phyloP scores from a whole-genome alignment of 768 basidiomycete genomes.

The Leccinum pellstonianum region DNA sequence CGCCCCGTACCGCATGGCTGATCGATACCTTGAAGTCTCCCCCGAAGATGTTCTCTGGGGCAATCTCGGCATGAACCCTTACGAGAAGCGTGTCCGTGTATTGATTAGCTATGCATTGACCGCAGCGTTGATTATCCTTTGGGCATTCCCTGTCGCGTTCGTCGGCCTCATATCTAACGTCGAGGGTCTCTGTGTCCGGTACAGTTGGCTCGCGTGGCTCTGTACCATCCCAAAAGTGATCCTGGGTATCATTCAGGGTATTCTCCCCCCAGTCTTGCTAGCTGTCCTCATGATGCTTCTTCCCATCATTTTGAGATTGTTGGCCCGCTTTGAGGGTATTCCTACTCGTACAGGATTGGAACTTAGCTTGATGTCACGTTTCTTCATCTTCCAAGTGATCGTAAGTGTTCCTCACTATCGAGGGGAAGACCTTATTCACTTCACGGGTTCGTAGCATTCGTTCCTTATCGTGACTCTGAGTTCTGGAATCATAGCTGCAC shows the following conservation, averaged over 20 bases:
- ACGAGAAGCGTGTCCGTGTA: slow-evolving; percentile 70
- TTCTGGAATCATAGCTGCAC: slow-evolving; percentile 77
- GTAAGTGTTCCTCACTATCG: slow-evolving; percentile 45
- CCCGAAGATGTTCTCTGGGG: slow-evolving; percentile 92
- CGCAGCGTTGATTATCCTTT: slow-evolving; percentile 77
- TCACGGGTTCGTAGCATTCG: slow-evolving; percentile 60
- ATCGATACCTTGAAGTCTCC: slow-evolving; percentile 75
- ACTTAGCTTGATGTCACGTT: slow-evolving; percentile 88
- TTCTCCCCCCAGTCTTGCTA: slow-evolving; percentile 82
- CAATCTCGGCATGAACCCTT: slow-evolving; percentile 87
- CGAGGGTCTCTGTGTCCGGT: slow-evolving; percentile 58
- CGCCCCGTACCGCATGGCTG: slow-evolving; percentile 78
- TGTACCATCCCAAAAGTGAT: slow-evolving; percentile 63
- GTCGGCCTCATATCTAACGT: slow-evolving; percentile 88
- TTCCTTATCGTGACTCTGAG: slow-evolving; percentile 88
- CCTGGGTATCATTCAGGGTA: slow-evolving; percentile 84
- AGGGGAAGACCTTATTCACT: neutral
- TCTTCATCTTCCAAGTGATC: slow-evolving; percentile 88
- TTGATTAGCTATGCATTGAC: slow-evolving; percentile 74
- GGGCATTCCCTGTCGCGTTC: slow-evolving; percentile 86
- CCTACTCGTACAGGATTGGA: slow-evolving; percentile 83
- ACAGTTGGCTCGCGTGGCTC: slow-evolving; percentile 81
- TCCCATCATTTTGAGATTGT: slow-evolving; percentile 74
- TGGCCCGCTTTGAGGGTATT: slow-evolving; percentile 87
- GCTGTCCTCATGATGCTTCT: slow-evolving; percentile 91